A percentile compares a stretch with the other conserved stretches of the same genome.
Evolutionary conservation across 108 stramenopile species (phyloP).

Genomic region (Fragilaria crotonensis): DNA sequence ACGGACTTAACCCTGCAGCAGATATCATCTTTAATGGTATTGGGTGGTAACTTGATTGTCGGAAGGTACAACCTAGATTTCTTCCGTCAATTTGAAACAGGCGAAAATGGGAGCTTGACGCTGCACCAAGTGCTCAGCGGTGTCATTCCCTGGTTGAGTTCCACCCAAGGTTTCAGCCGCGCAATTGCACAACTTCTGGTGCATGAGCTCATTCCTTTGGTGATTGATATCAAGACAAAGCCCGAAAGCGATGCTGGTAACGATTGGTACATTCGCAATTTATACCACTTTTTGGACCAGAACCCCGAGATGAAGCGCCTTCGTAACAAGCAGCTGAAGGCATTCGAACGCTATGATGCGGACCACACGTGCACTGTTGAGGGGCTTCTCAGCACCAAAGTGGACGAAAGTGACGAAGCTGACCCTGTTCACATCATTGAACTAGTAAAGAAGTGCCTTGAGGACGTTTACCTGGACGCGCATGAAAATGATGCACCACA

Average conservation of each 20-base stretch:
- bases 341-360: conserved; percentile 67
- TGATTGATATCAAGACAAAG: conserved; percentile 22
- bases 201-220: conserved; percentile 58
- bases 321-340: conserved; percentile 54
- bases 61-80: conserved; percentile 56
- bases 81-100: conserved; percentile 22
- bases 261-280: conserved; percentile 38
- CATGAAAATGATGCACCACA: conserved; percentile 57
- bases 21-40: conserved; percentile 69
- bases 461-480: conserved; percentile 61
- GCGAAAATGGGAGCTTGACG: conserved; percentile 8
- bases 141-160: conserved; percentile 74
- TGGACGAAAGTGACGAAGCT: conserved; percentile 79
- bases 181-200: conserved; percentile 80
- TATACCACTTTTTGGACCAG: conserved; percentile 62
- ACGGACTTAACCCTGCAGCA: conserved; percentile 60
- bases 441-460: conserved; percentile 56
- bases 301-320: conserved; percentile 77
- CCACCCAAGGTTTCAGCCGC: conserved; percentile 78
- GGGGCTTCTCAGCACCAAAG: conserved; percentile 56
- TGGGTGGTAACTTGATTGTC: conserved; percentile 68
- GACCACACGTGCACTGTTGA: conserved; percentile 60
- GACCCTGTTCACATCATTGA: conserved; percentile 62
- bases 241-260: not conserved
- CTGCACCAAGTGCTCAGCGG: conserved; percentile 57